A percentile compares a stretch with the other conserved stretches of the same genome.
Evolutionary conservation across 768 basidiomycete species (phyloP).

Genomic region (Russula ochroleuca): DNA sequence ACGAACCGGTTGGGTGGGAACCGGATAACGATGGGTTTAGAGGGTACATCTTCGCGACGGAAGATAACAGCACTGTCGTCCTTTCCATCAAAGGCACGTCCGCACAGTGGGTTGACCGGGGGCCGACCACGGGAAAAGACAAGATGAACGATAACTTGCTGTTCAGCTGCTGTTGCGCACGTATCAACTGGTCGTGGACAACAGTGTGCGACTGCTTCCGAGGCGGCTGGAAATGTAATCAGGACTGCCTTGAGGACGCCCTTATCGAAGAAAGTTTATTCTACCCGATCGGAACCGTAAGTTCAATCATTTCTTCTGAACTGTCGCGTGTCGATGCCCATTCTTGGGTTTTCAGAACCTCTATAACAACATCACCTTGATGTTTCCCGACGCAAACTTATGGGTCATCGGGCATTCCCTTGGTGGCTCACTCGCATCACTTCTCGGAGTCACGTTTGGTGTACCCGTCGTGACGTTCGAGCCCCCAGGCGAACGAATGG

Average conservation of each 20-base stretch:
- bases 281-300: constrained; percentile 78
- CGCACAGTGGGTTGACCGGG: constrained; percentile 64
- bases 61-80: constrained; percentile 80
- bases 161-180: constrained; percentile 94
- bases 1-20: constrained; percentile 83
- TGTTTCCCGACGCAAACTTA: constrained; percentile 87
- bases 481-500: constrained; percentile 59
- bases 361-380: constrained; percentile 85
- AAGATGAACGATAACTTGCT: constrained; percentile 94
- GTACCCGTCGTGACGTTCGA: constrained; percentile 88
- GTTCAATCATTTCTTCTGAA: constrained; percentile 28
- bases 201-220: constrained; percentile 87
- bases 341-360: constrained; percentile 54
- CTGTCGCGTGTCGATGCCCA: no score
- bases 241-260: constrained; percentile 73
- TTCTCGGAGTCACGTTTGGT: constrained; percentile 90
- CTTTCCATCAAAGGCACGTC: constrained; percentile 94
- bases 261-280: constrained; percentile 81
- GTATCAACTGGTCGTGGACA: constrained; percentile 91
- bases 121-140: constrained; percentile 83
- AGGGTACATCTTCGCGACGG: constrained; percentile 85
- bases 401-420: constrained; percentile 86
- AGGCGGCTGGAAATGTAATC: constrained; percentile 70
- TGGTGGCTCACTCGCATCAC: constrained; percentile 79
- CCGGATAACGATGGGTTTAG: constrained; percentile 85